Base-by-base conservation (phyloP, 1,284 basidiomycete genomes). In the Volvariella volvacea region DNA sequence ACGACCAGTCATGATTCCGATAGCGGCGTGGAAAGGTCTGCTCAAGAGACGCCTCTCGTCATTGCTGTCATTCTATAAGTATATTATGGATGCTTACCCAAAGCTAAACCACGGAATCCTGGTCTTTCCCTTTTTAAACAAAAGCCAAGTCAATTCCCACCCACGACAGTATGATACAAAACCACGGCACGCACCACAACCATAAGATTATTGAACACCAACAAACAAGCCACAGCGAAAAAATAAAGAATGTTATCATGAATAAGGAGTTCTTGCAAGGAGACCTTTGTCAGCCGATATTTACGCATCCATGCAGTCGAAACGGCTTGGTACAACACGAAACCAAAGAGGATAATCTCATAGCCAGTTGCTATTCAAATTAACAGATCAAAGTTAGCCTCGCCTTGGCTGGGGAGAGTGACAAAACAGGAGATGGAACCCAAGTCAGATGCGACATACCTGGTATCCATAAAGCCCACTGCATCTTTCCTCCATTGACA, bases 101-200 rank as follows among this genome's bases (percentile, higher is more conserved):
- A 70, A 71, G 41, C 70, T 70, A 45, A 73, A 73, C 70, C 71
- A 72, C 1, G 70, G 70, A 28, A 74, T 71, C 25, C 60, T 56
- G 1, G 68, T 70, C 3, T 65, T 53, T 17, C 63, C 65, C 67
- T 68, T n/a, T n/a, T n/a, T n/a, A n/a, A n/a, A n/a, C n/a, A n/a
- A n/a, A n/a, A n/a, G n/a, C n/a, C n/a, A n/a, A n/a, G 39, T 12
- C 30, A 48, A 36, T 7, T 28, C 34, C 31, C 22, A 30, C 20
- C 19, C 25, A 19, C 12, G 12, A n/a, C 10, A 25, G 33, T 20
- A 16, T 9, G 4, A 28, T 12, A 37, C 2, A 38, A 22, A 21
- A 14, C 9, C 16, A 19, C 30, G 22, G 32, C 12, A 55, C 65
- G 45, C 49, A 70, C 70, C 25, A 71, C 63, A 9, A 70, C 67